Base-by-base conservation (phyloP, 768 basidiomycete species). In the Filobasidium floriforme region DNA sequence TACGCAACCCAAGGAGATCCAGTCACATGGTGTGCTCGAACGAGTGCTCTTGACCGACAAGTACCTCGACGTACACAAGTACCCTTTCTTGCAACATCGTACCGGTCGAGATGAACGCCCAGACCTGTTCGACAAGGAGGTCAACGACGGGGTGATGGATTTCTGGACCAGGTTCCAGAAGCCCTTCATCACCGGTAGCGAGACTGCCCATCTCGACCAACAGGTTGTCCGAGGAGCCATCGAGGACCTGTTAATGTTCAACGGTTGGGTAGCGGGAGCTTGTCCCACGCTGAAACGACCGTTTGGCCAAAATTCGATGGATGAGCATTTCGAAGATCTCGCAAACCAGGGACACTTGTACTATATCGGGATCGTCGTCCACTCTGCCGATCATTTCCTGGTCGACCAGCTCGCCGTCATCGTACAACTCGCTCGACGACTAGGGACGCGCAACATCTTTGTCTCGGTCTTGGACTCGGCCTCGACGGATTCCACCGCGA, bases 401-500 rank as follows among this genome's bases (percentile, higher is more conserved):
- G 90, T 97, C 70, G 96, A 98, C 81, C 96, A 99, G 77, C 87
- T 99, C 55, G 91, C 96, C 22, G 90, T 96, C 72, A 98, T 99
- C 70, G 89, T 99, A 10, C 96, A 99, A 77, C 85, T 99, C 75
- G 90, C 90, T 0, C 88, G 88, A 72, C 87, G 92, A 10, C 84
- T 98, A 12, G 96, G 96, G 2, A 86, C 89, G 5, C 82, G 85
- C 61, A 92, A 91, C 73, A 80, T 99, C 59, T 99, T 98, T 77
- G 94, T 99, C 44, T 96, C 92, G 9, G 93, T 99, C 90, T 82
- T 99, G 66, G 96, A 99, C 79, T 94, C 94, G 77, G 89, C 89
- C 66, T 97, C 93, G 10, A 87, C 86, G 5, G 96, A 97, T 79
- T 92, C 93, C 1, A 98, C 96, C 0, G 89, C 90, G 62, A 97